Base-by-base conservation (phyloP, 345 rosid species). In the Ceriops decandra region DNA sequence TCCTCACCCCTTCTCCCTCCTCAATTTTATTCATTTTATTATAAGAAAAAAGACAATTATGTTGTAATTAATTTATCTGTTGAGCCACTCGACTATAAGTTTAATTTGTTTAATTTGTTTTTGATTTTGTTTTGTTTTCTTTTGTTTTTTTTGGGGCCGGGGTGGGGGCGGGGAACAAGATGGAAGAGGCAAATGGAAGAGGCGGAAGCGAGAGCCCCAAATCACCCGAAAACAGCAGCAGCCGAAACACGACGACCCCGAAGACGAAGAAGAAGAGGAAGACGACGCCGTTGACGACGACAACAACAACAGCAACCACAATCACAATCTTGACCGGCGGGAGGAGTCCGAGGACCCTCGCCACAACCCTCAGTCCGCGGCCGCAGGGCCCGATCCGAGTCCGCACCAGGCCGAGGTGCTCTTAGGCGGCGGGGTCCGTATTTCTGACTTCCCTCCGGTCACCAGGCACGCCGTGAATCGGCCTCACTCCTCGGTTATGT, bases 171-270 rank as follows among this genome's bases (percentile, higher is more conserved):
- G 16, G 5, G 0, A 13, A 42, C 49, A 42, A 85, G 97, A 89
- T 74, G 85, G 85, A 28, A 82, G 92, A 27, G 91, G 91, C 66
- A 88, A 81, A 81, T 91, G 97, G 97, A 91, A 88, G 83, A 75
- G 90, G 79, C 79, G 88, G 66, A 85, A 81, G 86, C 80, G 95
- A 65, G 95, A 88, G 32, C 73, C 85, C 52, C 84, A 68, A 66
- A 62, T 61, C 60, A 53, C 74, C 46, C 86, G 91, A 69, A 90
- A 69, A 47, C 71, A 46, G 10, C 68, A n/a, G 2, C 57, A 83
- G 19, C 73, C 68, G 70, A 84, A 84, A 69, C 91, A 77, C 54
- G 83, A 84, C 1, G 68, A 71, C 16, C 53, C 61, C 63, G 88
- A 87, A 62, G 81, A 81, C 56, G 89, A 85, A 51, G 82, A 80